These are phyloP conservation scores for Solanum appendiculatum DNA, from an alignment of 257 asterid genomes.

Conservation along the genomic window DNA sequence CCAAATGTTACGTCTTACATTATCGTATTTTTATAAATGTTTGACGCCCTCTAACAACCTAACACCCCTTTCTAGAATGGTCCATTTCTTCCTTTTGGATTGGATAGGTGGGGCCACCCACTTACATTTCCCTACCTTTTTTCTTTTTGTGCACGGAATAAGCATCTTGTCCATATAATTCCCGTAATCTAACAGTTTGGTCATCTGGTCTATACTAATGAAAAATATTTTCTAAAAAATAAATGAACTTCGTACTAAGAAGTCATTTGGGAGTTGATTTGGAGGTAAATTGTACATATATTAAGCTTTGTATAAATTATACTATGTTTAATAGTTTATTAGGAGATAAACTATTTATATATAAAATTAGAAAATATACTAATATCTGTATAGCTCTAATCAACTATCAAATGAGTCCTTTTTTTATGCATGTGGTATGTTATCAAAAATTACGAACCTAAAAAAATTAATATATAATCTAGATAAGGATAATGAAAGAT, in stretches of 20 bases:
- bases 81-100: background rate
- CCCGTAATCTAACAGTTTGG: rapidly evolving
- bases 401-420: too few relatives aligned
- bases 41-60: background rate
- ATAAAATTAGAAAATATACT: too few relatives aligned
- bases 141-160: background rate
- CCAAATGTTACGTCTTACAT: background rate
- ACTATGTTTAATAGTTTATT: too few relatives aligned
- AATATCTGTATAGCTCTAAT: rapidly evolving
- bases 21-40: too few relatives aligned
- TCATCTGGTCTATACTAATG: too few relatives aligned
- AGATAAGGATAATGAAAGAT: too few relatives aligned
- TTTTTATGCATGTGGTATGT: too few relatives aligned
- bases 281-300: background rate
- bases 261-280: background rate
- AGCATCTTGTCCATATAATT: background rate
- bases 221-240: too few relatives aligned
- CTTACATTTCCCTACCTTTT: background rate
- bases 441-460: too few relatives aligned
- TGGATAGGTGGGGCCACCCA: background rate
- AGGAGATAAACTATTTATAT: too few relatives aligned
- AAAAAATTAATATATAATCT: too few relatives aligned
- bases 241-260: background rate
- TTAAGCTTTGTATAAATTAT: background rate
- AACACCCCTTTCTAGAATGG: background rate